These are phyloP conservation scores for Lodderomyces elongisporus DNA, from an alignment of 1,139 yeast genomes.

Conservation along the genomic window DNA sequence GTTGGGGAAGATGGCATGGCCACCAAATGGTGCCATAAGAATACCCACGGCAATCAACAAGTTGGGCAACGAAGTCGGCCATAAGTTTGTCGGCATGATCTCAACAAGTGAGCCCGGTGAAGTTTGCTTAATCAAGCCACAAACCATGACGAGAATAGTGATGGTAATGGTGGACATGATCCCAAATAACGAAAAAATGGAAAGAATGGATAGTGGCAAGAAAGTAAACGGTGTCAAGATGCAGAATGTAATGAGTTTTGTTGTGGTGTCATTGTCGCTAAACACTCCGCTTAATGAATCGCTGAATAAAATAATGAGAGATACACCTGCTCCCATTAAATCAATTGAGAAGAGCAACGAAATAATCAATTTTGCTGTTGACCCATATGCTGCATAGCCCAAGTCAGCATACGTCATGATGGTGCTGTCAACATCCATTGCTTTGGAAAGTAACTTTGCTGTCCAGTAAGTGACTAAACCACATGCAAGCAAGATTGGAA, in stretches of 20 bases:
- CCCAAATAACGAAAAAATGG: slow-evolving; percentile 42
- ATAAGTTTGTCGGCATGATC: slow-evolving; percentile 43
- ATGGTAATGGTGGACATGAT: slow-evolving; percentile 43
- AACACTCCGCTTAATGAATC: slow-evolving; percentile 46
- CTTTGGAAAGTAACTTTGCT: slow-evolving; percentile 35
- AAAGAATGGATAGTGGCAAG: slow-evolving; percentile 40
- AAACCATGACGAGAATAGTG: slow-evolving; percentile 33
- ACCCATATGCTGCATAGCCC: slow-evolving; percentile 68
- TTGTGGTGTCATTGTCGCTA: slow-evolving; percentile 38
- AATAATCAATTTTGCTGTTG: slow-evolving; percentile 38
- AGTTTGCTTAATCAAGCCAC: slow-evolving; percentile 35
- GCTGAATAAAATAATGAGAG: slow-evolving; percentile 50
- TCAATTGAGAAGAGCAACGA: slow-evolving; percentile 42
- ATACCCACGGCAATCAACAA: slow-evolving; percentile 51
- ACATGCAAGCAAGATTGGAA: slow-evolving; percentile 35
- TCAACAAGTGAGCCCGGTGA: slow-evolving; percentile 41
- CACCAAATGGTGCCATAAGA: slow-evolving; percentile 59
- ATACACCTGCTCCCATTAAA: slow-evolving; percentile 53
- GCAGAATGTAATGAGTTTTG: slow-evolving; percentile 34
- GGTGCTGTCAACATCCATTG: slow-evolving; percentile 68
- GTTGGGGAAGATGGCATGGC: slow-evolving; percentile 59
- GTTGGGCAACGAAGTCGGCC: slow-evolving; percentile 39
- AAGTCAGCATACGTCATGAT: slow-evolving; percentile 86
- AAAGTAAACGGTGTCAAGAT: slow-evolving; percentile 45
- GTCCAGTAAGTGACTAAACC: slow-evolving; percentile 43